Conservation (phyloP, 345 rosid genomes). For the Corymbia maculata region DNA sequence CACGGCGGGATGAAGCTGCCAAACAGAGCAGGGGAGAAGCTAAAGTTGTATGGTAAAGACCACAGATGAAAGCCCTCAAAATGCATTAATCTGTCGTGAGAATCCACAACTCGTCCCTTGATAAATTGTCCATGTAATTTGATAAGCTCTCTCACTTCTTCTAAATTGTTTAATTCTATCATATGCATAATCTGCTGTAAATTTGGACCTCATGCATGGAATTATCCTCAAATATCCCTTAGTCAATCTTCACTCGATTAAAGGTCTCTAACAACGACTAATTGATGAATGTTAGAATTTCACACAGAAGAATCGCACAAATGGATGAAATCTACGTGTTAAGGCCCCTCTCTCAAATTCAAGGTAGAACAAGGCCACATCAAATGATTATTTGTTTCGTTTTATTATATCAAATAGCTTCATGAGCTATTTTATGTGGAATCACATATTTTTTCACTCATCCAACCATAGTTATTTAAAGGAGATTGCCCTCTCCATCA, state of each 20-base stretch:
- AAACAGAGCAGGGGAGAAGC: conserved; percentile 19
- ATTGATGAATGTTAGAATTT: too few relatives aligned
- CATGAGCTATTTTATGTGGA: background rate
- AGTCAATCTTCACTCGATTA: background rate
- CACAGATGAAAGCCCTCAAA: background rate
- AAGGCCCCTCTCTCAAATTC: background rate
- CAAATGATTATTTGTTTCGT: background rate
- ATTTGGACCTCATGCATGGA: background rate
- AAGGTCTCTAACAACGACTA: too few relatives aligned
- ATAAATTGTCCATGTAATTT: too few relatives aligned
- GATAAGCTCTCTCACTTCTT: background rate
- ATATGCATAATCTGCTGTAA: background rate
- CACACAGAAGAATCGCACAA: too few relatives aligned
- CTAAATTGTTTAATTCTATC: too few relatives aligned
- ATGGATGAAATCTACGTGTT: background rate
- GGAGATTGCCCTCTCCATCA: background rate
- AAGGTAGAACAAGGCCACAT: background rate
- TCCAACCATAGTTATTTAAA: background rate
- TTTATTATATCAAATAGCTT: background rate
- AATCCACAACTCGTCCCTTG: background rate
- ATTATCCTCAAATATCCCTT: background rate
- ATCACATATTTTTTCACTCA: background rate
- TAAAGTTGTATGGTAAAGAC: conserved; percentile 9
- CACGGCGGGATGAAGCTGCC: conserved; percentile 11
- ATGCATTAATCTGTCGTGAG: background rate